phyloP scores from a whole-genome alignment of 1,284 basidiomycete genomes.

The Trichosporon coremiiforme region DNA sequence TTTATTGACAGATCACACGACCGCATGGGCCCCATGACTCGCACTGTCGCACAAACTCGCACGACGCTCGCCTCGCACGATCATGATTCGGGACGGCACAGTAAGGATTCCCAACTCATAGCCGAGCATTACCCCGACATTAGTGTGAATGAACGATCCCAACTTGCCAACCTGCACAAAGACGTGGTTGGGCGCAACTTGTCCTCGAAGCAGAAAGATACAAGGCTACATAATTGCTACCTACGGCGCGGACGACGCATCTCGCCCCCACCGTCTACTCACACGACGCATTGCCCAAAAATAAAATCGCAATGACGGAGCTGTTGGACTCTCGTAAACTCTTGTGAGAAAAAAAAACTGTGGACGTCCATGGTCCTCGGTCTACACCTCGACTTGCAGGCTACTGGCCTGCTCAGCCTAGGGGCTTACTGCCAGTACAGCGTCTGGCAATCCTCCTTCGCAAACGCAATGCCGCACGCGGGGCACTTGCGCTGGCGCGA shows the following conservation, averaged over 20 bases:
- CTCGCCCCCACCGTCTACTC: background rate
- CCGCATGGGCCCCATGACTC: no score
- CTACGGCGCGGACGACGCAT: background rate
- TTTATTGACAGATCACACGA: background rate
- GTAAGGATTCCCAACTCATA: no score
- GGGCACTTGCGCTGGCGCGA: conserved; percentile 96
- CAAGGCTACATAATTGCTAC: conserved; percentile 17
- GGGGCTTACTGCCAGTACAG: conserved; percentile 74
- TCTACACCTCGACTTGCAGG: no score
- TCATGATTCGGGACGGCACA: background rate
- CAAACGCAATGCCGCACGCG: conserved; percentile 81
- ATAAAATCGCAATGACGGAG: background rate
- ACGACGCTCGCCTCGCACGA: no score
- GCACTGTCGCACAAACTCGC: no score
- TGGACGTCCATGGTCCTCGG: background rate
- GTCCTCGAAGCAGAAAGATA: background rate
- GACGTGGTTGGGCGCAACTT: background rate
- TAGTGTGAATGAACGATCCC: no score
- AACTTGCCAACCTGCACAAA: no score
- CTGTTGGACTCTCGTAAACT: no score
- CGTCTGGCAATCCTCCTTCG: conserved; percentile 80
- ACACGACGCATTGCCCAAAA: background rate
- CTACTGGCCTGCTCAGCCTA: background rate
- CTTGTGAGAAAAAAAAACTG: background rate
- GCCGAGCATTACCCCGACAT: no score